phyloP scores from a whole-genome alignment of 768 basidiomycete species.

The Podaxis carcinomalis region DNA sequence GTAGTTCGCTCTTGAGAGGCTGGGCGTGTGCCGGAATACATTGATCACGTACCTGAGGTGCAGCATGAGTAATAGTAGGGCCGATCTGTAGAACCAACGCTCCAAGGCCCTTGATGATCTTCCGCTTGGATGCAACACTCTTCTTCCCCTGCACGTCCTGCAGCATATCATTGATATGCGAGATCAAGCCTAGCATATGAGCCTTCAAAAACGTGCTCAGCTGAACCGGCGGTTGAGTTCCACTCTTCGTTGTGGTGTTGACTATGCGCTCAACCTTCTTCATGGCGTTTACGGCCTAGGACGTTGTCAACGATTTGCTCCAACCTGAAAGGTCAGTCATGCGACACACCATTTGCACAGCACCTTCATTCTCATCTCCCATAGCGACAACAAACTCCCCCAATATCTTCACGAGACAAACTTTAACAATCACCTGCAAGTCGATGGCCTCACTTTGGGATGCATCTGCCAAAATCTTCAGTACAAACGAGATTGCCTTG shows the following conservation, averaged over 20 bases:
- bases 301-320: neutral
- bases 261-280: constrained; percentile 45
- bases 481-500: constrained; percentile 57
- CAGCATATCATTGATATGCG: constrained; percentile 79
- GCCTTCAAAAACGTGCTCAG: constrained; percentile 62
- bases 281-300: constrained; percentile 32
- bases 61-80: constrained; percentile 64
- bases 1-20: neutral
- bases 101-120: constrained; percentile 77
- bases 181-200: constrained; percentile 82
- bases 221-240: constrained; percentile 27
- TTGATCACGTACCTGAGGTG: constrained; percentile 69
- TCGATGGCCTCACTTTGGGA: constrained; percentile 33
- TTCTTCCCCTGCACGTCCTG: constrained; percentile 83
- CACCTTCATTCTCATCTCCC: constrained; percentile 58
- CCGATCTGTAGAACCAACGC: constrained; percentile 69
- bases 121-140: constrained; percentile 59
- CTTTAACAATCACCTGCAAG: constrained; percentile 54
- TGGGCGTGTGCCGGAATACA: neutral
- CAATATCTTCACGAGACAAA: constrained; percentile 65
- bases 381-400: constrained; percentile 73
- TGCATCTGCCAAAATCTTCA: constrained; percentile 50
- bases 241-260: constrained; percentile 20
- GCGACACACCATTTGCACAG: constrained; percentile 39
- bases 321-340: neutral